Base-by-base conservation (phyloP, 1,139 yeast species). In the Torulaspora pretoriensis region DNA sequence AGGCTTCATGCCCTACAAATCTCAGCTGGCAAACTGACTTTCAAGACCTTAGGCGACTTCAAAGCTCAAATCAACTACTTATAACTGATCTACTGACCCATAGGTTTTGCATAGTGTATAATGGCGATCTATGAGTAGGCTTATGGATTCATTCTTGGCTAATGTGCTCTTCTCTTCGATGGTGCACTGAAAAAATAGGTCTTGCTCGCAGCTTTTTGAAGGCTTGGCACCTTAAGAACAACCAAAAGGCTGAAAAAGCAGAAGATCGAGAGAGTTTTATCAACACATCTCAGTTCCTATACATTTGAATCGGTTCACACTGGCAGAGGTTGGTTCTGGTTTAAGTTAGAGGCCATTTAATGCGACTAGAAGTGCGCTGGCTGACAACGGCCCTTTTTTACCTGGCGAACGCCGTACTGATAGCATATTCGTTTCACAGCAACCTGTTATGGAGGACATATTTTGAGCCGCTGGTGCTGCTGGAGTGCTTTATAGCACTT, bases 401-500 rank as follows among this genome's bases (percentile, higher is more conserved):
- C 34, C 23, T 40, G 19, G 22, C 45, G 10, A 50, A 46, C 23
- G 9, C 42, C 6, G 25, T 37, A 5, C 17, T 50, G 12, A 28
- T 48, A 17, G 22, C 33, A 1, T 35, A 33, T 26, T 37, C 50
- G 4, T 36, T 36, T 14, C 29, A 22, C 13, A 23, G 26, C 36
- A 32, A 28, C 26, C 4, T 6, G 12, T 16, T 47, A 27, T 49
- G 47, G 48, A 49, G 40, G 23, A 41, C 47, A 14, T 46, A 48
- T 23, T 24, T 47, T 12, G 53, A 48, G 14, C 56, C 58, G 2
- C 6, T 54, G 24, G 45, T 48, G 6, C 46, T 61, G 8, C 29
- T 54, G 4, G 51, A 46, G 28, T 53, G 63, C 33, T 63, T 63
- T 35, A 49, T 55, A 7, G 38, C 57, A 4, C 45, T 63, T 40